Evolutionary conservation across 371 early-diverging fungal genomes (phyloP), one percentile per base, ranked within the genome.

Genomic region (Mucor lusitanicus): DNA sequence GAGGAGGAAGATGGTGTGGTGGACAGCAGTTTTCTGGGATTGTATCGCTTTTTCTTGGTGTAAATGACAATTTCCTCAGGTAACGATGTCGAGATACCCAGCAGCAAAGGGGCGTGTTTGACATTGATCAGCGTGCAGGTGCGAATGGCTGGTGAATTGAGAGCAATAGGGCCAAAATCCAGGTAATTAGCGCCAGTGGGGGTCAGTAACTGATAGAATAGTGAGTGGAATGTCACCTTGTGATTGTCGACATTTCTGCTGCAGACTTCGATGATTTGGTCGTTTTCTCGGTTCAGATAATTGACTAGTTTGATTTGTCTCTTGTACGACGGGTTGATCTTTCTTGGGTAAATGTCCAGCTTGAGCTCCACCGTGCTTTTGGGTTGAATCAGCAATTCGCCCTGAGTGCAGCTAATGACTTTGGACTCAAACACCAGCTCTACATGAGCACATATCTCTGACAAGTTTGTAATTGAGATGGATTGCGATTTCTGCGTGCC

Each of bases 211-310:
- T 94, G 88, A 78, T 98, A 98, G 63, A 97, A 97, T 23, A 97
- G 75, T 6, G 97, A 96, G 74, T 98, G 99, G 75, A 94, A 97
- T 0, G 97, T 95, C 48, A 98, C 94, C 4, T 95, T 87, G 66
- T 96, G 91, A 66, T 92, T 92, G 82, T 98, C 99, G 42, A 97
- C 91, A 69, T 98, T 96, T n/a, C 87, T 94, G 57, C 96, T 94
- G 46, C 87, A 87, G 17, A 98, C 95, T 62, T 96, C 93, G 19
- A 98, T 88, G 44, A 91, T 91, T 72, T 92, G 92, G 76, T 95
- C 94, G 72, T 97, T 94, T 57, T 91, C 89, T 4, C 90, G 85
- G 72, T 97, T 97, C 55, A 91, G 82, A 50, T 91, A 78, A 71
- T 98, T 98, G 63, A 92, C 91, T 17, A 98, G 87, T 0, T 94